Base-by-base conservation (phyloP, 2,329 filamentous ascomycete species). In the Verticillium zaregamsianum region DNA sequence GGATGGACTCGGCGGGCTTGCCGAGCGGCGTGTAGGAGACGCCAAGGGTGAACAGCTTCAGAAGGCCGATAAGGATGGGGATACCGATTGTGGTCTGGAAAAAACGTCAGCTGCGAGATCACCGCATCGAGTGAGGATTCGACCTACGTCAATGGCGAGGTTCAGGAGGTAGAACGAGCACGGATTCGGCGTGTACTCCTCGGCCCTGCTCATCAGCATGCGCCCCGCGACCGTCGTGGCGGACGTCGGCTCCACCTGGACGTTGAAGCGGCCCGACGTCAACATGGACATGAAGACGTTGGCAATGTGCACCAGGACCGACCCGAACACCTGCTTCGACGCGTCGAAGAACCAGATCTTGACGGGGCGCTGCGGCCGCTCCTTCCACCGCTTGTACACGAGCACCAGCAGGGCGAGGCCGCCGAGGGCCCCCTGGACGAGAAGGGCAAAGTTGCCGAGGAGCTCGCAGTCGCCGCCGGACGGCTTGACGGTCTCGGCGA, bases 321-420 rank as follows among this genome's bases (percentile, higher is more conserved):
- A 96, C 25, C 95, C 95, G 70, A 98, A 91, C 60, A 99, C 92
- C 80, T 99, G 95, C 80, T 99, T 99, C 35, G 92, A 96, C 28
- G 89, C 95, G 73, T 99, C 95, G 74, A 98, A 99, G 75, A 91
- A 93, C 94, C 95, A 99, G 67, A 99, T 93, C 82, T 96, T 96
- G 71, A 98, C 72, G 1, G 94, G 94, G 61, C 95, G 86, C 74
- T 97, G 94, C 1, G 95, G 94, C 62, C 91, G 85, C 77, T 99
- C 95, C 66, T 91, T 86, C 87, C 90, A 97, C 68, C 95, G 86
- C 80, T 99, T 99, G 80, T 87, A 96, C 8, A 98, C 94, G 57
- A 99, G 84, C 1, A 93, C 91, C 60, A 94, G 80, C 59, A 98
- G 79, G 9, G 95, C 95, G 61, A 97, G 80, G 20, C 83, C 86